Evolutionary conservation across 1,284 basidiomycete species (phyloP).

Genomic region (Apiotrichum gamsii): DNA sequence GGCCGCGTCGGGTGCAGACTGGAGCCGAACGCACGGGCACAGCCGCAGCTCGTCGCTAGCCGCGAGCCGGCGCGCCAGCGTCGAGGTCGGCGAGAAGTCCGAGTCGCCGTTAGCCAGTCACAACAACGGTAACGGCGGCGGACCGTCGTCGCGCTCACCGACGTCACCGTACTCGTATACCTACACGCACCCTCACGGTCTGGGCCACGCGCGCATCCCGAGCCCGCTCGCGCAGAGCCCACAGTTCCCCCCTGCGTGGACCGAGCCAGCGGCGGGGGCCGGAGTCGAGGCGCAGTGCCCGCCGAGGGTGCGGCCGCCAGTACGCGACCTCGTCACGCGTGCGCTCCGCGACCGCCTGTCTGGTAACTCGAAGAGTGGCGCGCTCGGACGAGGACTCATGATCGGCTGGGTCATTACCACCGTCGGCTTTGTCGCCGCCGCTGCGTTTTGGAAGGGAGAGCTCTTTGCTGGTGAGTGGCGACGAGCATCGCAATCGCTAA

Average conservation of each 20-base stretch:
- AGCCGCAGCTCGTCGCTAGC: not conserved
- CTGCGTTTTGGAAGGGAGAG: constrained; percentile 41
- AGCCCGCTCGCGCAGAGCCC: constrained; percentile 1
- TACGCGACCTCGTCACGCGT: constrained; percentile 1
- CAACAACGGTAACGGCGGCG: constrained; percentile 5
- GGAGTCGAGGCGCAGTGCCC: constrained; percentile 5
- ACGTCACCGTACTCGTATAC: not conserved
- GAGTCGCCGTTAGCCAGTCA: too few species aligned
- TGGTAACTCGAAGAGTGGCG: constrained; percentile 16
- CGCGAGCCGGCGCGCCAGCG: constrained; percentile 1
- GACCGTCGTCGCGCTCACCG: not conserved
- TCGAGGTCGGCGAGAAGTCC: constrained; percentile 2
- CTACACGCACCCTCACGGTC: not conserved
- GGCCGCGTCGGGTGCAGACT: constrained; percentile 1
- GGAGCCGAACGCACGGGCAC: not conserved
- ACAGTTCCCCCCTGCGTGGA: constrained; percentile 13
- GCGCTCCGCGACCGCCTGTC: constrained; percentile 9
- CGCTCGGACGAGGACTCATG: constrained; percentile 34
- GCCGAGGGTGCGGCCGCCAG: constrained; percentile 1
- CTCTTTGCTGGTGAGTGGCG: constrained; percentile 37
- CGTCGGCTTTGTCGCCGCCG: constrained; percentile 34
- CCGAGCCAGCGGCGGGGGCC: constrained; percentile 2
- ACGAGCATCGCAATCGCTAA: too few species aligned
- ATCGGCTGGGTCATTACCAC: constrained; percentile 43
- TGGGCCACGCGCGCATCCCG: not conserved